phyloP scores from a whole-genome alignment of 2,329 filamentous ascomycete species.

The Penicillium crustosum region DNA sequence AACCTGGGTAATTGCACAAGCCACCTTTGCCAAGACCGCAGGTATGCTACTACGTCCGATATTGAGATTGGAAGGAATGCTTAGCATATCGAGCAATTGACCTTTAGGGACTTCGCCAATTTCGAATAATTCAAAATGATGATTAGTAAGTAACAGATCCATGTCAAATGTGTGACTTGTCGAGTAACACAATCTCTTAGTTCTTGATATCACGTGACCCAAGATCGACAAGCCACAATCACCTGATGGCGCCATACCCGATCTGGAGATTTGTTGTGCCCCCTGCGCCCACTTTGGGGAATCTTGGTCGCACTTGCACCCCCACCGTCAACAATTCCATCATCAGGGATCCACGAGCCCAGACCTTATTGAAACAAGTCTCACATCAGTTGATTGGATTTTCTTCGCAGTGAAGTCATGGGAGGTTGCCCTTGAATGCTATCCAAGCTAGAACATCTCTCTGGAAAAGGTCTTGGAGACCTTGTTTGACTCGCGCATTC shows the following conservation, averaged over 20 bases:
- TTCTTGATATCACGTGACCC: conserved; percentile 9
- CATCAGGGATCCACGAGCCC: conserved; percentile 12
- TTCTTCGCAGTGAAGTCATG: neutral
- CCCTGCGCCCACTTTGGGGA: conserved; percentile 21
- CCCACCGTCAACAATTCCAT: conserved; percentile 29
- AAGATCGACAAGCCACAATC: conserved; percentile 28
- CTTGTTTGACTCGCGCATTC: conserved; percentile 16
- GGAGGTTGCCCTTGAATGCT: conserved; percentile 12
- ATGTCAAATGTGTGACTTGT: neutral
- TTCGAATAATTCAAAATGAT: neutral
- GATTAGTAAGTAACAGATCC: too few species aligned
- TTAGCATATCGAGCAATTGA: neutral
- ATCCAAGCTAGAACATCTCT: neutral
- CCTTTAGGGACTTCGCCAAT: neutral
- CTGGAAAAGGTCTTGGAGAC: neutral
- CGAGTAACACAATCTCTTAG: neutral
- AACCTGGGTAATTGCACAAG: conserved; percentile 15
- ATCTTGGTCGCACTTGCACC: conserved; percentile 25
- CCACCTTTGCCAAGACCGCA: conserved; percentile 14
- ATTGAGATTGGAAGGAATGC: neutral
- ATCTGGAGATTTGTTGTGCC: conserved; percentile 45
- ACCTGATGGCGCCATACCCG: conserved; percentile 31
- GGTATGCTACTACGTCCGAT: conserved; percentile 2
- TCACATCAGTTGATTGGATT: neutral
- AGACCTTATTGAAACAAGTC: neutral